These are phyloP conservation scores for Paratinospora sagittata DNA, from an alignment of 164 flowering plant species.

Conservation along the genomic window DNA sequence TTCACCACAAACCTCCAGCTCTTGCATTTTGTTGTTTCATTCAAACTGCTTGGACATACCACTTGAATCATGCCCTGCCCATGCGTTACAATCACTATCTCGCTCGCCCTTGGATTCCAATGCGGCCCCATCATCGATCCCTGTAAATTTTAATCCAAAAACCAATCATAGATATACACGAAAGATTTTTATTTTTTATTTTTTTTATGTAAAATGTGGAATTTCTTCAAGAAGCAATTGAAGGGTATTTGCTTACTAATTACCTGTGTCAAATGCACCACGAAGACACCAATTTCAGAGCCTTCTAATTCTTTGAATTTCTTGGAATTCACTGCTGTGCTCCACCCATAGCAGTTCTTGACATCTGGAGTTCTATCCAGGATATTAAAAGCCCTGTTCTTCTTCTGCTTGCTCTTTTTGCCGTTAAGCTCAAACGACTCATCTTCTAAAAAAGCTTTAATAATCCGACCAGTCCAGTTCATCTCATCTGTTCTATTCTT, in stretches of 20 bases:
- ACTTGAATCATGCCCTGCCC: constrained; percentile 72
- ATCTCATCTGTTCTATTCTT: constrained; percentile 12
- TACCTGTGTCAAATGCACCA: constrained; percentile 78
- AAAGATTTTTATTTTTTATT: too few relatives aligned
- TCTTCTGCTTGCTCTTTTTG: constrained; percentile 39
- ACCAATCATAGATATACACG: too few relatives aligned
- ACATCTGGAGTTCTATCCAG: constrained; percentile 45
- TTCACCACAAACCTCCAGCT: constrained; percentile 46
- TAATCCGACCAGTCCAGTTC: constrained; percentile 29
- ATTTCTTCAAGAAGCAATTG: constrained; percentile 1
- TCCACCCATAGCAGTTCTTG: constrained; percentile 74
- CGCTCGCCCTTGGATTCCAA: constrained; percentile 84
- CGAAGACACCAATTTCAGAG: constrained; percentile 51
- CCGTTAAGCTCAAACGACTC: constrained; percentile 14
- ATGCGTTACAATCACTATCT: constrained; percentile 52
- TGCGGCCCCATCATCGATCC: constrained; percentile 96
- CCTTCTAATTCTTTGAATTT: constrained; percentile 32
- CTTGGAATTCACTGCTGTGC: constrained; percentile 39
- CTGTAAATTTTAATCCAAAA: constrained; percentile 24
- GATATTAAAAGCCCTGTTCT: constrained; percentile 43
- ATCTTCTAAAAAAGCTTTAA: constrained; percentile 29
- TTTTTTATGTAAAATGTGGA: too few relatives aligned
- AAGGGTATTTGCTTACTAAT: constrained; percentile 6
- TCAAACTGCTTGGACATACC: constrained; percentile 41
- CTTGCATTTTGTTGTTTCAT: constrained; percentile 32